These are phyloP conservation scores for Candida ascalaphidarum DNA, from an alignment of 805 yeast species.

Conservation along the genomic window DNA sequence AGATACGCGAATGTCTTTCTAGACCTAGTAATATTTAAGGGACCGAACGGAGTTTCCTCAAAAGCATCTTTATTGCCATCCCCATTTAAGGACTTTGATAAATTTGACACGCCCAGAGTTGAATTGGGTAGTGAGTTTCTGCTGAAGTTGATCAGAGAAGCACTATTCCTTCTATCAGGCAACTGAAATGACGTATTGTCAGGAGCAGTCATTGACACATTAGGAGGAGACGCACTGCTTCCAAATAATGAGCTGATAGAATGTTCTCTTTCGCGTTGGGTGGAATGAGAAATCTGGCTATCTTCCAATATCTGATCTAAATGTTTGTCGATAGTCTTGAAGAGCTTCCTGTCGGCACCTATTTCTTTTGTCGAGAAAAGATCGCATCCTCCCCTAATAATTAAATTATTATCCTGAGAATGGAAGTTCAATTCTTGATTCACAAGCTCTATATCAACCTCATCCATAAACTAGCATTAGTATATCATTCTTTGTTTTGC, in stretches of 20 bases:
- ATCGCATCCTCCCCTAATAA: conserved; percentile 83
- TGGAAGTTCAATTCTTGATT: conserved; percentile 61
- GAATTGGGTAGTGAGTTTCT: conserved; percentile 6
- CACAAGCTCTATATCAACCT: conserved; percentile 83
- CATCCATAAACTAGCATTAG: conserved; percentile 92
- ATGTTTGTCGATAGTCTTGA: conserved; percentile 80
- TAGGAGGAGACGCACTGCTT: conserved; percentile 27
- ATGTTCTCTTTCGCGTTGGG: conserved; percentile 29
- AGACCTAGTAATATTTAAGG: conserved; percentile 76
- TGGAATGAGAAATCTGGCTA: conserved; percentile 29
- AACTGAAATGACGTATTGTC: not conserved
- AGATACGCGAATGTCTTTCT: conserved; percentile 85
- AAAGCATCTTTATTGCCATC: conserved; percentile 10
- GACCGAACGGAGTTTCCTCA: conserved; percentile 78
- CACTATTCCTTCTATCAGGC: conserved; percentile 11
- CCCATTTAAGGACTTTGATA: conserved; percentile 15
- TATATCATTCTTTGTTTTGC: too few species aligned
- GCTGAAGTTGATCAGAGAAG: conserved; percentile 15
- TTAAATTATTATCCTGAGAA: conserved; percentile 32
- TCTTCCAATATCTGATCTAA: conserved; percentile 47
- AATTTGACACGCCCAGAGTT: conserved; percentile 1
- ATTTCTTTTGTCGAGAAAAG: conserved; percentile 91
- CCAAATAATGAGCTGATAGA: conserved; percentile 29
- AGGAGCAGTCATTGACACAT: not conserved
- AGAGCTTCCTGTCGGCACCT: conserved; percentile 80